Evolutionary conservation across 306 rosid genomes (phyloP), one percentile per base, ranked within the genome.

Genomic region (Cicer yamashitae): DNA sequence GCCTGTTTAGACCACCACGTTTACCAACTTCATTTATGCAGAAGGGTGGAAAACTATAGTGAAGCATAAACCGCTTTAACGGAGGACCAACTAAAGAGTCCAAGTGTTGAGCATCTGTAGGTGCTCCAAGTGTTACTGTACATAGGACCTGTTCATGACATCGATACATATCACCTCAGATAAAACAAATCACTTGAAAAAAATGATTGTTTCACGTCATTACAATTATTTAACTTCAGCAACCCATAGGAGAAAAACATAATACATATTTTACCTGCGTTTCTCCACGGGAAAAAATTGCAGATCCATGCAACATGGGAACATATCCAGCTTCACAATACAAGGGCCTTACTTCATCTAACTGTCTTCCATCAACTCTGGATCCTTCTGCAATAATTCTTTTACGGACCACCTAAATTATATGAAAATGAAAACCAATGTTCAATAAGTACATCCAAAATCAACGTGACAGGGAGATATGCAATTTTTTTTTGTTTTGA

Each of bases 301-400:
- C 88, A 46, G 99, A 90, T 56, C 99, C 99, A 79, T 92, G 99
- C 83, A 94, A 73, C 38, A 60, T 60, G 44, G 99, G 83, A 30
- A 90, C 66, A 82, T 76, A 81, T 63, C 96, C 90, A 67, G 96
- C 88, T 83, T 90, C 96, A 70, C 97, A 94, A 87, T 80, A 90
- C 85, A 94, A 75, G 67, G 99, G 97, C 82, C 99, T 89, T 71
- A 94, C 97, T 90, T 94, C 99, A 85, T 94, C 96, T 54, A 94
- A 93, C 70, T 48, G 83, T 73, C 99, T 88, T 65, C 99, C 99
- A 79, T 94, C 99, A 74, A 92, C 76, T 82, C 99, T 90, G 39
- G 84, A 59, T 84, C 96, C 99, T 77, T 94, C 96, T 7, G 68
- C 64, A 81, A 94, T 83, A 70, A 94, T 89, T 85, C 96, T 92